phyloP scores from a whole-genome alignment of 768 basidiomycete species.

The Boletus rubropictus region DNA sequence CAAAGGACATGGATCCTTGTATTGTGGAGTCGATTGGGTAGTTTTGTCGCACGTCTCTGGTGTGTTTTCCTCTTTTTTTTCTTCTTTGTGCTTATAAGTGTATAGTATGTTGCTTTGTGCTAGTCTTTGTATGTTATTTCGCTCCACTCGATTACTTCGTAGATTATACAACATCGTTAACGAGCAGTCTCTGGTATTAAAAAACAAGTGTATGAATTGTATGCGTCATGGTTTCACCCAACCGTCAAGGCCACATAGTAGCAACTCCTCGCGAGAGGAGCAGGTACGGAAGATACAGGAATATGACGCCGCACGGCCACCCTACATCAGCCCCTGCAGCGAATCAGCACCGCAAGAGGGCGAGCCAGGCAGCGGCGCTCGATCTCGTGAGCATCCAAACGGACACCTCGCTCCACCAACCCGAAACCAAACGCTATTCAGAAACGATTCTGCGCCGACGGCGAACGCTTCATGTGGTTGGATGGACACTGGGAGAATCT shows the following conservation, averaged over 20 bases:
- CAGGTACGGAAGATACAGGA: constrained; percentile 71
- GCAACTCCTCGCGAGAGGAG: constrained; percentile 28
- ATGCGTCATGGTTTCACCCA: constrained; percentile 76
- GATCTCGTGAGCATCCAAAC: constrained; percentile 47
- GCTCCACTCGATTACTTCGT: too few relatives aligned
- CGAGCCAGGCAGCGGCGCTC: constrained; percentile 35
- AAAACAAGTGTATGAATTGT: constrained; percentile 45
- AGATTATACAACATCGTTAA: background rate
- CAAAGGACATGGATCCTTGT: too few relatives aligned
- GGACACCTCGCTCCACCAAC: constrained; percentile 75
- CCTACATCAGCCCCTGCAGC: constrained; percentile 40
- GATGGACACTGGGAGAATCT: constrained; percentile 51
- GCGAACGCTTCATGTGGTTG: constrained; percentile 66
- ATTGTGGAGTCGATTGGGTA: too few relatives aligned
- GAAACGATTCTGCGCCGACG: constrained; percentile 36
- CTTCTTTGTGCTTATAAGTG: too few relatives aligned
- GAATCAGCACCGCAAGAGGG: too few relatives aligned
- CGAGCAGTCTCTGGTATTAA: too few relatives aligned
- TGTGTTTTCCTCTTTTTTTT: too few relatives aligned
- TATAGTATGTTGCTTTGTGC: too few relatives aligned
- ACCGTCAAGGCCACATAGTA: constrained; percentile 72
- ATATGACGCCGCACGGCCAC: constrained; percentile 63
- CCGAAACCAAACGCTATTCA: constrained; percentile 60
- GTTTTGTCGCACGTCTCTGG: too few relatives aligned
- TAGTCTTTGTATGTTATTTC: too few relatives aligned